phyloP scores from a whole-genome alignment of 1,139 yeast species.

The Blastobotrys ciferrii region DNA sequence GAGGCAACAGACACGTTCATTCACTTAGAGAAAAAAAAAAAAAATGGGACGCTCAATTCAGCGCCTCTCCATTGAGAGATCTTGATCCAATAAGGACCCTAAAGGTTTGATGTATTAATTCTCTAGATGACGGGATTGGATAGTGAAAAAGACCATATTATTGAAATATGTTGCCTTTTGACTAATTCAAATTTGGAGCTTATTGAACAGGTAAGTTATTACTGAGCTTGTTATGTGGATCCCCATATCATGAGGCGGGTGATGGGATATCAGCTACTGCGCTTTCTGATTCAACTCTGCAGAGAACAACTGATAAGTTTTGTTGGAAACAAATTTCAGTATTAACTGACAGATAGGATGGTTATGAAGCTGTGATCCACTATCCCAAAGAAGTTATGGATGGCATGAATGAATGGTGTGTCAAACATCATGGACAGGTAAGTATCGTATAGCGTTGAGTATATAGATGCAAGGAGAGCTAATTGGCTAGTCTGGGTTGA shows the following conservation, averaged over 20 bases:
- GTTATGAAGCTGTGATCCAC: slow-evolving; percentile 80
- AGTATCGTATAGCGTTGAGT: slow-evolving; percentile 21
- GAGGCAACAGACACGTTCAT: no score
- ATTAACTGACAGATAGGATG: slow-evolving; percentile 34
- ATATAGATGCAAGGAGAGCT: no score
- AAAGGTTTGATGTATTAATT: no score
- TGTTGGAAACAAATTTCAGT: not conserved
- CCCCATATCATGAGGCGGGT: no score
- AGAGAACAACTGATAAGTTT: no score
- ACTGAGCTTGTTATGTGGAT: no score
- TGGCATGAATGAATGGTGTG: slow-evolving; percentile 84
- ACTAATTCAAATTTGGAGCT: slow-evolving; percentile 78
- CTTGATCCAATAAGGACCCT: no score
- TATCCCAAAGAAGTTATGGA: slow-evolving; percentile 64
- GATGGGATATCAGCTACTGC: no score
- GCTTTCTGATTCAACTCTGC: no score
- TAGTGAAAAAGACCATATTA: slow-evolving; percentile 66
- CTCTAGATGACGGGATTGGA: slow-evolving; percentile 84
- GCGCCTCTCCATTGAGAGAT: no score
- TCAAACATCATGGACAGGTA: slow-evolving; percentile 61
- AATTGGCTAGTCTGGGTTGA: slow-evolving; percentile 60
- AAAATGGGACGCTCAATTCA: no score
- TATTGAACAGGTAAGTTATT: slow-evolving; percentile 53
- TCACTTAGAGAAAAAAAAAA: no score
- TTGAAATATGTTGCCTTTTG: slow-evolving; percentile 86